Conservation (phyloP, 805 yeast species). For the Ogataea parapolymorpha region DNA sequence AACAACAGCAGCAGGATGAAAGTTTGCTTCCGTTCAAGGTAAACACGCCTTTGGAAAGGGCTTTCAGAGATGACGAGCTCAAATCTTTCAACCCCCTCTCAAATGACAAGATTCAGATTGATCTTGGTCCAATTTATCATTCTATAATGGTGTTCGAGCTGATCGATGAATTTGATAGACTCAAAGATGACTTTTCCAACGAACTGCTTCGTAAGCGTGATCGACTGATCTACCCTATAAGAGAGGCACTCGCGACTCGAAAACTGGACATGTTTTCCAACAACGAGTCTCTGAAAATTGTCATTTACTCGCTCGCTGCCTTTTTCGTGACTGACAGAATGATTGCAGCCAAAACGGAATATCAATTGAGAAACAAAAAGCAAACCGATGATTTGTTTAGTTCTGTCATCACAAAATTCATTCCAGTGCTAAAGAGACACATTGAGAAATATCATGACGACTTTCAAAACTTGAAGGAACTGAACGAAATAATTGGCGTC, state of each 20-base stretch:
- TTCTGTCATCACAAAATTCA: constrained; percentile 54
- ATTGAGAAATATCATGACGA: constrained; percentile 40
- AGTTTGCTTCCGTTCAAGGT: constrained; percentile 57
- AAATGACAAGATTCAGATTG: constrained; percentile 45
- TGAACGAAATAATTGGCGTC: constrained; percentile 64
- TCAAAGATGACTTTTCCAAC: constrained; percentile 61
- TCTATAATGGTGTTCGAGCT: constrained; percentile 78
- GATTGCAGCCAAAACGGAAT: constrained; percentile 59
- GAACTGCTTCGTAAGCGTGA: constrained; percentile 72
- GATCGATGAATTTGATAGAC: constrained; percentile 58
- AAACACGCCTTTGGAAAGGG: constrained; percentile 81
- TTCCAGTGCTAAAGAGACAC: constrained; percentile 53
- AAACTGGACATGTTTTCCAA: constrained; percentile 30
- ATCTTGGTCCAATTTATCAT: constrained; percentile 75
- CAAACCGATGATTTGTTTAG: constrained; percentile 76
- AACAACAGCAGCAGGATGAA: constrained; percentile 40
- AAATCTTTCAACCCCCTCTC: constrained; percentile 46
- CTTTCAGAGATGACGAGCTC: constrained; percentile 53
- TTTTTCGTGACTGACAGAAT: constrained; percentile 74
- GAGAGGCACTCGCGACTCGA: constrained; percentile 38
- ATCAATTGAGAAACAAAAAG: constrained; percentile 57
- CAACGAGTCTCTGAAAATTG: constrained; percentile 48
- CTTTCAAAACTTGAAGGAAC: constrained; percentile 45
- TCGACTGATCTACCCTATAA: constrained; percentile 60
- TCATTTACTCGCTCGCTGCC: constrained; percentile 64